Percentiles rank a stretch among this genome's conserved stretches.
phyloP scores from a whole-genome alignment of 345 rosid species.

The Ceriops zippeliana region DNA sequence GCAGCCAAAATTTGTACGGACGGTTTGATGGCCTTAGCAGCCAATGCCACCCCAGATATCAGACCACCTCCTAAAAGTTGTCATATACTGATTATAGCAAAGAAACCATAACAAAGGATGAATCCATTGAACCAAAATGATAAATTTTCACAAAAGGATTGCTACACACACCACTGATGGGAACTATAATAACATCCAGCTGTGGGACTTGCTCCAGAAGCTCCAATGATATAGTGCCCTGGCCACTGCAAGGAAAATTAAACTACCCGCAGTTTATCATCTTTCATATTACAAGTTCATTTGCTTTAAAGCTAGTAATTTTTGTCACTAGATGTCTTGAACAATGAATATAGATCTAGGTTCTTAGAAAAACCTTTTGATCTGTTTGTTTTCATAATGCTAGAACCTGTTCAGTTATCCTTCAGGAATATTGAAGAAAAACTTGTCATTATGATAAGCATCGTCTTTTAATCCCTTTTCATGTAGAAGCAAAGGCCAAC shows the following conservation, averaged over 20 bases:
- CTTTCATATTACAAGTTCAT: not conserved
- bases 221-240: constrained; percentile 81
- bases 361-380: not conserved
- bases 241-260: constrained; percentile 56
- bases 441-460: too few relatives aligned
- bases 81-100: not conserved
- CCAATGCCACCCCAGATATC: constrained; percentile 89
- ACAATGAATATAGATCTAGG: not conserved
- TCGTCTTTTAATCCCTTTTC: not conserved
- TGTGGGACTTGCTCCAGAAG: constrained; percentile 70
- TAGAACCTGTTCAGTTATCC: too few relatives aligned
- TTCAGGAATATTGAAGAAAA: too few relatives aligned
- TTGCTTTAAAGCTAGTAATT: not conserved
- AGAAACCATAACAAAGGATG: not conserved
- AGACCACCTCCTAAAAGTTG: constrained; percentile 69
- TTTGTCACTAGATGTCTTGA: too few relatives aligned
- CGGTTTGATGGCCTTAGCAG: constrained; percentile 87
- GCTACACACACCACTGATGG: constrained; percentile 64
- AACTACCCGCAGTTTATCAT: constrained; percentile 1
- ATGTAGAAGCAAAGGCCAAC: not conserved
- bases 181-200: constrained; percentile 69
- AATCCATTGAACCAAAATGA: constrained; percentile 4
- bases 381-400: too few relatives aligned
- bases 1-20: constrained; percentile 72
- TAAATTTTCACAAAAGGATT: not conserved